Evolutionary conservation across 345 rosid genomes (phyloP).

Genomic region (Durio zibethinus): DNA sequence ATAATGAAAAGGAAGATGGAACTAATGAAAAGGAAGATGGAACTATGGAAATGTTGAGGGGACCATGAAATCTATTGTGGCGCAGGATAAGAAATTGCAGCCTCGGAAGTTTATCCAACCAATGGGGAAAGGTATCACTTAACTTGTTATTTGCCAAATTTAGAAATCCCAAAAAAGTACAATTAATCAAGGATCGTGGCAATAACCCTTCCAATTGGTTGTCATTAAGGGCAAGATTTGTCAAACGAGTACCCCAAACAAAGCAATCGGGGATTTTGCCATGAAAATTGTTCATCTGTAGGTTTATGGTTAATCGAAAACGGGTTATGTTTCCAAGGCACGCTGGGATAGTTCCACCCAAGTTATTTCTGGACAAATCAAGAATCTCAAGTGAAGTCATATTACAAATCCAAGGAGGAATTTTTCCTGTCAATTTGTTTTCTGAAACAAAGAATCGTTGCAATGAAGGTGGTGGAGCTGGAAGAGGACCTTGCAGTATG

Average conservation of each 20-base stretch:
- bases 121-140: not conserved
- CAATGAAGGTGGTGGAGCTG: accelerated
- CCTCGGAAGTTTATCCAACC: not conserved
- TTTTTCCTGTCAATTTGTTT: conserved; percentile 19
- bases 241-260: too few species aligned
- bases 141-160: conserved; percentile 19
- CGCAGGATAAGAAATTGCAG: not conserved
- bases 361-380: conserved; percentile 11
- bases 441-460: not conserved
- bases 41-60: not conserved
- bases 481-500: not conserved
- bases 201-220: conserved; percentile 5
- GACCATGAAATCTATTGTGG: not conserved
- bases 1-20: not conserved
- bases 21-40: too few species aligned
- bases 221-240: not conserved
- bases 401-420: conserved; percentile 12
- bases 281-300: conserved; percentile 1
- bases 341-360: not conserved
- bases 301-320: not conserved
- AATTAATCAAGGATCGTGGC: conserved; percentile 9
- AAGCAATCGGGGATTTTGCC: not conserved
- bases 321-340: not conserved
- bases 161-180: not conserved
- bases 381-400: not conserved